Evolutionary conservation across 108 stramenopile genomes (phyloP), one percentile per base, ranked within the genome.

Genomic region (Cyclotella choctawhatcheeana): DNA sequence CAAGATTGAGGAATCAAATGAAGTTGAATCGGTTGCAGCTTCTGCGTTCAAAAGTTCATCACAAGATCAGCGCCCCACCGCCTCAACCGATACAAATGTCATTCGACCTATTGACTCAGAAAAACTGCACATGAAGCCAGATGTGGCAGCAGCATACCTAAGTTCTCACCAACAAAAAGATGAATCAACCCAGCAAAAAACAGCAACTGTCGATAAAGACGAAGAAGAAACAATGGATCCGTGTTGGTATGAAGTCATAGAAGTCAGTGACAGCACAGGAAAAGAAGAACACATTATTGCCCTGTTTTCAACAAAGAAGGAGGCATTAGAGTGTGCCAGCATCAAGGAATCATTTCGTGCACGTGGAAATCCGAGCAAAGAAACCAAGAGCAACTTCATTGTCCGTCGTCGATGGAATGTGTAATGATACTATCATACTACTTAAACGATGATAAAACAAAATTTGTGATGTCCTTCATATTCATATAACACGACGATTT

Each of bases 161-260:
- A 5, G n/a, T 31, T 51, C 62, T 0, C 71, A 44, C 8, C 52
- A 37, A 12, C 22, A 29, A 61, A 30, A 76, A 16, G 69, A 44
- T 40, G n/a, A n/a, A n/a, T n/a, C n/a, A n/a, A 8, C 20, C 20
- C 21, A 22, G 20, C 21, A 44, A 13, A 59, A 12, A 13, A 17
- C 32, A 20, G 27, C 20, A 32, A 16, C 22, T 53, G 37, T 22
- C 63, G 52, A 52, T 0, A 21, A 27, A 20, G 76, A 62, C n/a
- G n/a, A n/a, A 10, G 69, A 76, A 31, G 32, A 34, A 48, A 51
- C 26, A 6, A 53, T 34, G 3, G 73, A 58, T 7, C 61, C 69
- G 18, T 63, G 76, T 29, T 76, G 76, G 76, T 76, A 71, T 27
- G 76, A 76, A 53, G 76, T 76, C 5, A 48, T 76, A 7, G 60